Evolutionary conservation across 2,329 filamentous ascomycete genomes (phyloP).

Genomic region (Aspergillus sp.): DNA sequence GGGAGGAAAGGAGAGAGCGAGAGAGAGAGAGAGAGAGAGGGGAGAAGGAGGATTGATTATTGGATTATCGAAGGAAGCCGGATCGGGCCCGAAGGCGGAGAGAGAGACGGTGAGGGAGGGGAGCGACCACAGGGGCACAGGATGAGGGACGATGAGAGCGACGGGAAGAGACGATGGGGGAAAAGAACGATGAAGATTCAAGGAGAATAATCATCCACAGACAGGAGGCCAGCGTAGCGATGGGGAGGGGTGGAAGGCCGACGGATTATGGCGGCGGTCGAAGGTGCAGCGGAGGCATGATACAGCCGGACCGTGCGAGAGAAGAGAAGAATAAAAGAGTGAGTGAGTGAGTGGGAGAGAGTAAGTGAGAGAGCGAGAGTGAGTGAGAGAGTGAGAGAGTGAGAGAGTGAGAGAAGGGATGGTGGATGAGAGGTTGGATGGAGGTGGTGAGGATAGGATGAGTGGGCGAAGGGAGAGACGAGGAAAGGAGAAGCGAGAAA

Average conservation of each 20-base stretch:
- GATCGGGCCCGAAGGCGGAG: slow-evolving; percentile 3
- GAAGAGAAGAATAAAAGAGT: slow-evolving; percentile 1
- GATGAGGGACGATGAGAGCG: background rate
- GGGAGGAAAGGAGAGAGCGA: background rate
- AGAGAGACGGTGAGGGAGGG: slow-evolving; percentile 5
- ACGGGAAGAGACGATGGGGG: background rate
- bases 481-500: slow-evolving; percentile 1
- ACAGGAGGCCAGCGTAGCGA: background rate
- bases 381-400: slow-evolving; percentile 2
- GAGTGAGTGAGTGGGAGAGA: background rate
- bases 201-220: too few relatives aligned
- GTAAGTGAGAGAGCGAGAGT: background rate
- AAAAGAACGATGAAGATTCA: background rate
- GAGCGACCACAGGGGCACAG: background rate
- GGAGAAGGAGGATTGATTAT: slow-evolving; percentile 1
- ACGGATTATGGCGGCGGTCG: slow-evolving; percentile 27
- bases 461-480: slow-evolving; percentile 3
- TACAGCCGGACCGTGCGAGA: slow-evolving; percentile 10
- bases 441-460: slow-evolving; percentile 2
- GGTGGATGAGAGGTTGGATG: background rate
- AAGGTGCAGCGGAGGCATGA: slow-evolving; percentile 24
- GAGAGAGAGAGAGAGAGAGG: slow-evolving; percentile 3
- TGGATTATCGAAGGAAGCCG: background rate
- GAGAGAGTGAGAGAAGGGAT: background rate
- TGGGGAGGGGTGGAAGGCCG: slow-evolving; percentile 10